These are phyloP conservation scores for Anthoceros angustus DNA, from an alignment of 225 moss, liverwort and hornwort species.

Conservation along the genomic window DNA sequence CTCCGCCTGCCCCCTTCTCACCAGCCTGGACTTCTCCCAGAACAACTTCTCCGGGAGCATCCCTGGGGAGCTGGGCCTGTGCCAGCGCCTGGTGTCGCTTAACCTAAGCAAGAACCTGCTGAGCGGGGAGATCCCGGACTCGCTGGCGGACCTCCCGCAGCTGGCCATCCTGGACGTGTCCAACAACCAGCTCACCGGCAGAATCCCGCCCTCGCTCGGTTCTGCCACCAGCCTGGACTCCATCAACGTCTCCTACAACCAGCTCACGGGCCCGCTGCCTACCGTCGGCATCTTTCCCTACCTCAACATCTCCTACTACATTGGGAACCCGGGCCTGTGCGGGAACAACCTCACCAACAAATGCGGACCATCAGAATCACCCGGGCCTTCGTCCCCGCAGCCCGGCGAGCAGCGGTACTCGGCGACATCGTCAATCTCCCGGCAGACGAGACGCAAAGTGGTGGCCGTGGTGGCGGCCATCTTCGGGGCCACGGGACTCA, in stretches of 20 bases:
- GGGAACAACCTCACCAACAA: background rate
- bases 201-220: slow-evolving; percentile 19
- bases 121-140: slow-evolving; percentile 17
- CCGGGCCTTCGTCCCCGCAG: background rate
- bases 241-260: slow-evolving; percentile 34
- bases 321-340: slow-evolving; percentile 19
- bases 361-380: background rate
- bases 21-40: slow-evolving; percentile 16
- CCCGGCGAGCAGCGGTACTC: background rate
- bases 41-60: slow-evolving; percentile 19
- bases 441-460: background rate
- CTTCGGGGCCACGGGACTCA: slow-evolving; percentile 14
- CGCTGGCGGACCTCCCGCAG: slow-evolving; percentile 16
- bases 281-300: slow-evolving; percentile 12
- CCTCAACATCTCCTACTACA: slow-evolving; percentile 13
- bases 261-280: slow-evolving; percentile 21
- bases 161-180: slow-evolving; percentile 32
- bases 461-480: slow-evolving; percentile 28
- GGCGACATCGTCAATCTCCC: too few species aligned
- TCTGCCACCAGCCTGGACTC: slow-evolving; percentile 12
- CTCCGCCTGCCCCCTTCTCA: slow-evolving; percentile 11
- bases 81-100: slow-evolving; percentile 14
- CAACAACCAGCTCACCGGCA: slow-evolving; percentile 17
- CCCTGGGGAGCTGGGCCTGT: slow-evolving; percentile 14
- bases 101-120: slow-evolving; percentile 24